Base-by-base conservation (phyloP, 2,329 filamentous ascomycete genomes). In the Akanthomyces uredinophilus region DNA sequence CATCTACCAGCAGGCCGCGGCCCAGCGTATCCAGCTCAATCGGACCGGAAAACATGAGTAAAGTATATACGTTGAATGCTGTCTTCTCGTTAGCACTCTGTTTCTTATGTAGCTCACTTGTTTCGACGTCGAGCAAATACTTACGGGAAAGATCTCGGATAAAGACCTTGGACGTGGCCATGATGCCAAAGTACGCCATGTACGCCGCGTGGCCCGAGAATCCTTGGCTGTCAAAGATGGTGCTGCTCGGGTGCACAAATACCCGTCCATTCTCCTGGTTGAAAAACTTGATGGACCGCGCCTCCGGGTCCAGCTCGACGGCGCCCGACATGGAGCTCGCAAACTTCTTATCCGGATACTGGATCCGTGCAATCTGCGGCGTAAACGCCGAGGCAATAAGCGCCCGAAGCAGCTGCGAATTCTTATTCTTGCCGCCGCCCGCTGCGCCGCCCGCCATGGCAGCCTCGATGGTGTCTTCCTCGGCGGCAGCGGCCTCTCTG, bases 261-360 rank as follows among this genome's bases (percentile, higher is more conserved):
- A 98, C 91, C 7, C 95, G 84, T 0, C 89, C 90, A 67, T 89
- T 91, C 68, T 92, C 90, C 70, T 91, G 88, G 67, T 90, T 91
- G 75, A 92, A 98, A 77, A 93, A 99, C 72, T 92, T 95, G 76
- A 99, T 97, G 3, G 89, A 91, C 59, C 87, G 84, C 5, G 94
- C 94, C 75, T 98, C 94, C 0, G 94, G 94, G 71, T 99, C 95
- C 7, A 97, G 81, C 72, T 95, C 94, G 1, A 98, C 91, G 0
- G 95, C 91, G 8, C 95, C 95, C 1, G 91, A 91, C 65, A 96
- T 85, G 2, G 91, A 92, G 41, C 88, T 87, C 14, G 91, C 90
- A 74, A 96, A 99, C 74, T 97, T 98, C 79, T 96, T 96, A 76
- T 96, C 92, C 0, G 95, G 95, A 68, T 97, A 91, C 66, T 92